Base-by-base conservation (phyloP, 306 rosid species). In the Vigna angularis region DNA sequence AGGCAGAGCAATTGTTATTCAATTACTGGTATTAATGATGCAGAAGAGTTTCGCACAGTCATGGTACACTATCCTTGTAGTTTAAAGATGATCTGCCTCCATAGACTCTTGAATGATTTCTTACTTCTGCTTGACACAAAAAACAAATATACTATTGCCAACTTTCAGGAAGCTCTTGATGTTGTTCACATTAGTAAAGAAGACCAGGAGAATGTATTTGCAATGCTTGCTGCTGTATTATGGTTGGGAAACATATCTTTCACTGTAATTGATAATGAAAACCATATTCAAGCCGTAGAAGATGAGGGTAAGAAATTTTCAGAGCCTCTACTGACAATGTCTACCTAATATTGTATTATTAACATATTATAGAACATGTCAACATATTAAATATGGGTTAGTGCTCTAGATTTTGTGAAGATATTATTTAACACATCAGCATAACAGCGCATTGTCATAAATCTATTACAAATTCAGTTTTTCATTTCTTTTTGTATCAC, bases 181-280 rank as follows among this genome's bases (percentile, higher is more conserved):
- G 92, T 93, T 76, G 96, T 93, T 70, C 98, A 93, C 85, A 75
- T 93, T 50, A 83, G 89, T 83, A 86, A 91, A 83, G 91, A 89
- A 75, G 92, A 93, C 75, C 98, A 93, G 79, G 87, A 88, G 74
- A 85, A 86, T 79, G 97, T 90, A 70, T 93, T 91, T 89, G 93
- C 97, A 38, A 91, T 93, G 98, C 92, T 93, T 80, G 92, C 98
- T 85, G 98, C 98, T 24, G 97, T 93, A 42, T 85, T 93, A 70
- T 93, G 98, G 97, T 86, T 93, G 61, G 98, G 98, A 83, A 85
- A 93, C 78, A 81, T 91, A 80, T 88, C 98, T 15, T 93, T 93
- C 78, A 73, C 63, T 51, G 92, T 91, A 70, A 86, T 88, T 81
- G 98, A 93, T 84, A 93, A 91, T 81, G 98, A 93, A 84, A 89